A percentile compares a stretch with the other conserved stretches of the same genome.
phyloP scores from a whole-genome alignment of 2,329 filamentous ascomycete species.

The Parastagonospora avenae region DNA sequence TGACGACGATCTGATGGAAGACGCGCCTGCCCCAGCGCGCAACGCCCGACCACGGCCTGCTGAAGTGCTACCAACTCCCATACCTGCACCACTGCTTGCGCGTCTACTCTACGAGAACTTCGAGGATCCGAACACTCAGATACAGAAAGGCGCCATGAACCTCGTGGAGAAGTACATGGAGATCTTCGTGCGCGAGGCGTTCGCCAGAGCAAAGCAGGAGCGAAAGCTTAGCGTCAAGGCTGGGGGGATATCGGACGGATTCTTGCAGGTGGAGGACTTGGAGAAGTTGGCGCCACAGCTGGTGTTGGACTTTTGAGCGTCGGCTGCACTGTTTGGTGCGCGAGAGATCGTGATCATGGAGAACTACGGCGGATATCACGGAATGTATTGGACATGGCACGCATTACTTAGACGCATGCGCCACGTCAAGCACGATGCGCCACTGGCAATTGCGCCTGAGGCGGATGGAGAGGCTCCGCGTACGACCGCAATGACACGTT shows the following conservation, averaged over 20 bases:
- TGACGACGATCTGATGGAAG: constrained; percentile 38
- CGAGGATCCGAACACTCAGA: constrained; percentile 51
- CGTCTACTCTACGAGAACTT: constrained; percentile 82
- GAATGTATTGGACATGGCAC: neutral
- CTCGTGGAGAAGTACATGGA: constrained; percentile 86
- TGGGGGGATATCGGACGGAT: constrained; percentile 57
- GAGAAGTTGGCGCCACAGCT: constrained; percentile 87
- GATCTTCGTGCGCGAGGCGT: constrained; percentile 86
- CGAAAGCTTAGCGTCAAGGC: constrained; percentile 56
- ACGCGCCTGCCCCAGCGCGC: constrained; percentile 18
- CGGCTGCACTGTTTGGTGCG: neutral
- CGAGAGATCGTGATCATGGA: neutral
- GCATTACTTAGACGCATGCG: neutral
- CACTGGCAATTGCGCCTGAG: neutral
- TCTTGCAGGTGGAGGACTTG: constrained; percentile 85
- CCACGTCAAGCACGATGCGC: neutral
- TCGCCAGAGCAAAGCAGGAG: constrained; percentile 77
- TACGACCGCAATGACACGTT: neutral
- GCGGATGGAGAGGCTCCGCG: neutral
- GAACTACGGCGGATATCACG: neutral
- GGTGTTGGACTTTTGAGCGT: constrained; percentile 75
- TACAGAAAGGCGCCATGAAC: constrained; percentile 57
- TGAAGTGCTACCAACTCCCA: constrained; percentile 46
- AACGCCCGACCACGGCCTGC: constrained; percentile 14
- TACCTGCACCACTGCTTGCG: constrained; percentile 76